Evolutionary conservation across 1,284 basidiomycete species (phyloP), one percentile per base, ranked within the genome.

Genomic region (Microbotryomycetes sp.): DNA sequence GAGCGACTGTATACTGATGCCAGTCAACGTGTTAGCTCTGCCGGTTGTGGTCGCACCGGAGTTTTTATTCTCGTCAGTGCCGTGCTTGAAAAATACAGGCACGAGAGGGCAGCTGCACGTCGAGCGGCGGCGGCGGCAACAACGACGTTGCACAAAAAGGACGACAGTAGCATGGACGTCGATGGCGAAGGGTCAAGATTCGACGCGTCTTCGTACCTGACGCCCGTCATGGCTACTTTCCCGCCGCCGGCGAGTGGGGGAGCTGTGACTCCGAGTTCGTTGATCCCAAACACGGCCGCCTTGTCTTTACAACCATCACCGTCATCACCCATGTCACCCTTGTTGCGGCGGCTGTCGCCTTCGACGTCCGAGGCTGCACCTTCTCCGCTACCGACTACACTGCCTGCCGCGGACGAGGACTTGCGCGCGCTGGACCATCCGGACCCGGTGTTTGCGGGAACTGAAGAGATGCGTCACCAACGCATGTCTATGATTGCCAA

Each of bases 61-160:
- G 89, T 88, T 45, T 96, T 89, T 74, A 91, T 96, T 72, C 84
- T 88, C 13, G 83, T 93, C 4, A 90, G 93, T 74, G 86, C 91
- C 2, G 80, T 92, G 45, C 77, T 93, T 47, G 89, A 93, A 71
- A 86, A 83, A 0, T 78, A 94, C 2, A 78, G 83, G 62, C 76
- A 81, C 45, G 88, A 91, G 74, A 54, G 61, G 11, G n/a, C 6
- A 28, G 57, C 48, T 5, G 46, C 30, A 1, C 31, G 35, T 30
- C 41, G 18, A 18, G 21, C 9, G 18, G 11, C n/a, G 35, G 11
- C 11, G 26, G 30, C 15, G 3, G 24, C 23, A 18, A 16, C 46
- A 29, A 9, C 54, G 16, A 18, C 23, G 24, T 35, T 26, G 21
- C 11, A 16, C 16, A 18, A 11, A 18, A 11, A 9, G 18, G 35